Evolutionary conservation across 1,284 basidiomycete genomes (phyloP).

Genomic region (Schizophyllum amplum): DNA sequence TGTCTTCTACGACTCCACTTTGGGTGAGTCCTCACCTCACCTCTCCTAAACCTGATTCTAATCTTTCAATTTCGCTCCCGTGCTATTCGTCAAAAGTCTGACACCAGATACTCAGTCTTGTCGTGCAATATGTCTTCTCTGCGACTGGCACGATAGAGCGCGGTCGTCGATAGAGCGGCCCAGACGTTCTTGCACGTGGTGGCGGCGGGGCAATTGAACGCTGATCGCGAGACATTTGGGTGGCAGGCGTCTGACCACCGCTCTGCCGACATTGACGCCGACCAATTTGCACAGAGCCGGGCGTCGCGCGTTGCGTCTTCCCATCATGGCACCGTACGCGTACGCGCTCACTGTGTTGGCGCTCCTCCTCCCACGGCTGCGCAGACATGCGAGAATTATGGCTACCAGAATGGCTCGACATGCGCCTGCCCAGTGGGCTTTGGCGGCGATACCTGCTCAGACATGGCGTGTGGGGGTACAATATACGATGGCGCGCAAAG

Average conservation of each 20-base stretch:
- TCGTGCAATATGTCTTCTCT: too few relatives aligned
- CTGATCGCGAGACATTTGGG: background rate
- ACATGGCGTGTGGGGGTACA: conserved; percentile 69
- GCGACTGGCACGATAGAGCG: too few relatives aligned
- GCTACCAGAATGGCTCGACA: conserved; percentile 40
- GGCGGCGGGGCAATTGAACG: background rate
- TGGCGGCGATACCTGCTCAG: conserved; percentile 60
- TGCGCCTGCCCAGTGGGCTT: conserved; percentile 77
- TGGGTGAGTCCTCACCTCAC: too few relatives aligned
- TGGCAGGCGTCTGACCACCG: background rate
- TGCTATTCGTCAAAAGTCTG: too few relatives aligned
- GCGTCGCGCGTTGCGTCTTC: background rate
- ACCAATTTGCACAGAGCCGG: background rate
- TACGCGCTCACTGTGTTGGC: conserved; percentile 9
- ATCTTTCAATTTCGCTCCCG: too few relatives aligned
- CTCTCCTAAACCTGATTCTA: too few relatives aligned
- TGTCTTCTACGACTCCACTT: too few relatives aligned
- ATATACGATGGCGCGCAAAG: conserved; percentile 66
- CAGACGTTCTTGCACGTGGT: background rate
- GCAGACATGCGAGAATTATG: conserved; percentile 68
- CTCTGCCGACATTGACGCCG: background rate
- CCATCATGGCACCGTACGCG: background rate
- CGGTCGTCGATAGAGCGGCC: background rate
- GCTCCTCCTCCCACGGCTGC: conserved; percentile 20
- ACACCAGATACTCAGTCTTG: too few relatives aligned